phyloP scores from a whole-genome alignment of 2,329 filamentous ascomycete genomes.

The Torrubiella hemipterigena region DNA sequence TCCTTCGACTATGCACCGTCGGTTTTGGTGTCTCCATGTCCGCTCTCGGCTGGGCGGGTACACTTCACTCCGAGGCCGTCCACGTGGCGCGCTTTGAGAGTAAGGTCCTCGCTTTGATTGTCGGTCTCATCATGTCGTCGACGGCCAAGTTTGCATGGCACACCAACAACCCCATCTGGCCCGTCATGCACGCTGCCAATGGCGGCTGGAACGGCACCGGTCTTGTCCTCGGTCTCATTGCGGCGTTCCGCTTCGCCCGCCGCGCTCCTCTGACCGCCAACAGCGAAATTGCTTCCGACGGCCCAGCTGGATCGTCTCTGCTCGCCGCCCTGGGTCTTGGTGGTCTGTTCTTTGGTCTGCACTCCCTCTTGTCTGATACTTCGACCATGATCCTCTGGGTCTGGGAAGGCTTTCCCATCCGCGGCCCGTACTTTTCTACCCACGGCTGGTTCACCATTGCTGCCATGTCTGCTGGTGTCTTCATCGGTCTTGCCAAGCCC shows the following conservation, averaged over 20 bases:
- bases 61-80: slow-evolving; percentile 64
- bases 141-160: slow-evolving; percentile 85
- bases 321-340: slow-evolving; percentile 69
- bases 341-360: slow-evolving; percentile 77
- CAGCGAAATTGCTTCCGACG: slow-evolving; percentile 17
- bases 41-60: slow-evolving; percentile 74
- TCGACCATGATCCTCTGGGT: slow-evolving; percentile 99
- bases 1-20: slow-evolving; percentile 65
- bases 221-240: slow-evolving; percentile 61
- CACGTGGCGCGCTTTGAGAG: slow-evolving; percentile 69
- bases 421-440: slow-evolving; percentile 77
- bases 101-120: slow-evolving; percentile 66
- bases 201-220: slow-evolving; percentile 88
- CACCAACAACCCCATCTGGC: slow-evolving; percentile 96
- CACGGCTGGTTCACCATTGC: slow-evolving; percentile 80
- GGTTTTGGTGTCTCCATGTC: slow-evolving; percentile 71
- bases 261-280: slow-evolving; percentile 38
- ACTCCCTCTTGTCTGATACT: slow-evolving; percentile 88
- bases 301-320: slow-evolving; percentile 54
- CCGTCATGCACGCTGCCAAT: slow-evolving; percentile 78
- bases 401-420: slow-evolving; percentile 90
- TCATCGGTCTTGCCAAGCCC: slow-evolving; percentile 65
- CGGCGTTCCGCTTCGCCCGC: slow-evolving; percentile 65
- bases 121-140: slow-evolving; percentile 75
- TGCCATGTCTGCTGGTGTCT: slow-evolving; percentile 72